Base-by-base conservation (phyloP, 1,284 basidiomycete genomes). In the Waitea zeae region DNA sequence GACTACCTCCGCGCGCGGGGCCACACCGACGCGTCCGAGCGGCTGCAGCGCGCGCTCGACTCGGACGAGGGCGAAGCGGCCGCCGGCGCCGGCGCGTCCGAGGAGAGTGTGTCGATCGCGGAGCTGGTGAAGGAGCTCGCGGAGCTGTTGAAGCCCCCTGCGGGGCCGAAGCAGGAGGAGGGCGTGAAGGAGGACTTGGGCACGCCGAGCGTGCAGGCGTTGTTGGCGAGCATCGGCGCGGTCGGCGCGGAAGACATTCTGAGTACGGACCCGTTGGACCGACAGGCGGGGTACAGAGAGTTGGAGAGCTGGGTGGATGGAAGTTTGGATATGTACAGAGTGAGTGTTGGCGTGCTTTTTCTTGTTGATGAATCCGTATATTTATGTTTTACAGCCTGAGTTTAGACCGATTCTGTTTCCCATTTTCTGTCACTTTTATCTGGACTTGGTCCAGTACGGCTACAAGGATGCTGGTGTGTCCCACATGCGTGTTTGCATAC, bases 381-480 rank as follows among this genome's bases (percentile, higher is more conserved):
- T n/a, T n/a, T n/a, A n/a, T n/a, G n/a, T n/a, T 28, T 22, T 20
- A 3, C 49, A 90, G 84, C 87, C 89, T 39, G 92, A 98, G 55
- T 82, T 99, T 44, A 64, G 83, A 41, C 87, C 89, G 24, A 78
- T 98, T 22, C 59, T 96, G 12, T 92, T 92, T 48, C 95, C 95
- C 3, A 82, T 99, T 41, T 98, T 97, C 51, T 88, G 86, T 29
- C 90, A 99, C 56, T 95, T 95, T 48, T 97, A 93, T 55, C 66
- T 99, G 22, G 92, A 97, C 52, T 67, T 99, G 33, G 78, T 97
- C 36, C 77, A 90, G 47, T 76, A 81, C 41, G 89, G 87, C 3
- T 88, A 86, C 54, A 80, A 83, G 44, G 81, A 88, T 45, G 83
- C 89, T 42, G 87, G 84, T 84, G 47, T 39, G 75, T 56, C 30